phyloP scores from a whole-genome alignment of 495 filamentous ascomycete species.

The Saxophila tyrrhenica region DNA sequence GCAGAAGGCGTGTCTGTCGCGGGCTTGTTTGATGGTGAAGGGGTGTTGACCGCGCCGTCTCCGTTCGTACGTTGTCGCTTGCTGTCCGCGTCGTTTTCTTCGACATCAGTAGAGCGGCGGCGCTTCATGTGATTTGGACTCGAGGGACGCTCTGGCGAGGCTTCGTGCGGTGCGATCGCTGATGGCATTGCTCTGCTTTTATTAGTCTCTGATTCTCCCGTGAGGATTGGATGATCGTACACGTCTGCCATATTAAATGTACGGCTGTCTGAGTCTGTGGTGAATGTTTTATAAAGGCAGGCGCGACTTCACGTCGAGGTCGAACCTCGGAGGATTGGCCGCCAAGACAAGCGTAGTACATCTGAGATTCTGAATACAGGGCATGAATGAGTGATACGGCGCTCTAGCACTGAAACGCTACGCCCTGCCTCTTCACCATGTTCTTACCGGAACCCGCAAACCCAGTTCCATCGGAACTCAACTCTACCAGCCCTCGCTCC shows the following conservation, averaged over 20 bases:
- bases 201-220: background rate
- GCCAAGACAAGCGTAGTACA: background rate
- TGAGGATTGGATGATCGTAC: background rate
- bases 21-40: too few species aligned
- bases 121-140: background rate
- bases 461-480: conserved; percentile 82
- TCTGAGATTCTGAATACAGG: too few species aligned
- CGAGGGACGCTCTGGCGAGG: conserved; percentile 20
- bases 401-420: conserved; percentile 74
- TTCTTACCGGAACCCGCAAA: conserved; percentile 80
- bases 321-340: background rate
- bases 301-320: background rate
- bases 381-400: too few species aligned
- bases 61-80: background rate
- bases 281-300: background rate
- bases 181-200: conserved; percentile 45
- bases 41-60: background rate
- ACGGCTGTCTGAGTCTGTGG: background rate
- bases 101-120: background rate
- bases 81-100: background rate
- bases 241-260: background rate
- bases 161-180: conserved; percentile 51
- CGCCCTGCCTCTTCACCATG: conserved; percentile 63
- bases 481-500: conserved; percentile 67
- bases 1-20: conserved; percentile 26